phyloP scores from a whole-genome alignment of 2,329 filamentous ascomycete species.

The Malbranchea zuffiana region DNA sequence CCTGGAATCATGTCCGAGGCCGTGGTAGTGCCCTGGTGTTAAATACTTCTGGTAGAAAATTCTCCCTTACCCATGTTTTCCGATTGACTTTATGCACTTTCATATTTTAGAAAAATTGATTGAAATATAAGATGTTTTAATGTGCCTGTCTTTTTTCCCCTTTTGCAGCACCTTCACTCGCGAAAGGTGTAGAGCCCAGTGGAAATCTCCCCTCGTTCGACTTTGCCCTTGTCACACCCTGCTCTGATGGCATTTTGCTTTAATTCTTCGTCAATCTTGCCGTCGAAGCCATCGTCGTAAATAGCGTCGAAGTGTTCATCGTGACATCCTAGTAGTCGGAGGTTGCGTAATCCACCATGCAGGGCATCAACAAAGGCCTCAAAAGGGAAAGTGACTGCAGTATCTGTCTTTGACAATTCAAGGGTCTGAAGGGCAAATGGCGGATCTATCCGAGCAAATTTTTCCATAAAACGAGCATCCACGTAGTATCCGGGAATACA shows the following conservation, averaged over 20 bases:
- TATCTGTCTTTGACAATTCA: slow-evolving; percentile 19
- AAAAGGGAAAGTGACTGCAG: slow-evolving; percentile 17
- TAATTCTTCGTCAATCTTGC: slow-evolving; percentile 22
- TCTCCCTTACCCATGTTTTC: too few relatives aligned
- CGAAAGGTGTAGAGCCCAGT: slow-evolving; percentile 10
- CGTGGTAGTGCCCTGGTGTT: too few relatives aligned
- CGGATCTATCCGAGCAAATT: slow-evolving; percentile 1
- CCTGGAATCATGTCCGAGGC: too few relatives aligned
- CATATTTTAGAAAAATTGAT: too few relatives aligned
- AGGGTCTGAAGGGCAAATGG: slow-evolving; percentile 21
- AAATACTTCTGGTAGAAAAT: too few relatives aligned
- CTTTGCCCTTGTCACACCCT: slow-evolving; percentile 9
- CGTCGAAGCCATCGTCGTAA: slow-evolving; percentile 15
- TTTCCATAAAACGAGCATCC: slow-evolving; percentile 19
- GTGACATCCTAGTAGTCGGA: slow-evolving; percentile 22
- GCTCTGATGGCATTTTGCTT: slow-evolving; percentile 13
- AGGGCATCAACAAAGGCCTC: slow-evolving; percentile 18
- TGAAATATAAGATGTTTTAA: too few relatives aligned
- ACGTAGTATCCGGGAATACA: slow-evolving; percentile 25
- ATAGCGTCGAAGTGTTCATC: slow-evolving; percentile 17
- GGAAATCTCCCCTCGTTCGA: slow-evolving; percentile 11
- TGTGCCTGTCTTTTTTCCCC: too few relatives aligned
- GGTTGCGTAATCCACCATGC: slow-evolving; percentile 17
- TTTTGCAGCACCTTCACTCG: too few relatives aligned
- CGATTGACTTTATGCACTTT: too few relatives aligned